These are phyloP conservation scores for Dioszegia crocea DNA, from an alignment of 768 basidiomycete genomes.

Conservation along the genomic window DNA sequence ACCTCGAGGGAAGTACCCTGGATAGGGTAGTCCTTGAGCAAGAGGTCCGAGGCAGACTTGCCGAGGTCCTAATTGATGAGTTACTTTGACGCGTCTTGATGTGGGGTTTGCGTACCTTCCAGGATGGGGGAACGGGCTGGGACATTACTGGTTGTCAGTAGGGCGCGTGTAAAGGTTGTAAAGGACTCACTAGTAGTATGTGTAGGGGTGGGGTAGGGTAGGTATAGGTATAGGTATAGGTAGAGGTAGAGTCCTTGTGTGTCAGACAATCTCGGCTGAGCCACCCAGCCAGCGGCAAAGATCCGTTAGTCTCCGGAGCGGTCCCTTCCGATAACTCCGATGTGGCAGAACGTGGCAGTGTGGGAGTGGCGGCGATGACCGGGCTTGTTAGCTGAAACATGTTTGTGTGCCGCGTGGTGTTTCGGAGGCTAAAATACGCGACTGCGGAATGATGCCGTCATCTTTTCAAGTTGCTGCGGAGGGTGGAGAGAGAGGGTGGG, in stretches of 20 bases:
- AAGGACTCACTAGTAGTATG: no score
- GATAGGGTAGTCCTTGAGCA: slow-evolving; percentile 89
- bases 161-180: background rate
- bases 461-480: no score
- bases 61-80: slow-evolving; percentile 54
- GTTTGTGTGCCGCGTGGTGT: no score
- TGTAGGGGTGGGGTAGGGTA: background rate
- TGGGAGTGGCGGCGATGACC: no score
- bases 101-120: slow-evolving; percentile 62
- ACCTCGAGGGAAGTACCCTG: slow-evolving; percentile 54
- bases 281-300: slow-evolving; percentile 4
- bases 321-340: background rate
- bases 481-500: no score
- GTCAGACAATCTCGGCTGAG: no score
- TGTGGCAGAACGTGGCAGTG: background rate
- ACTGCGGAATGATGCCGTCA: no score
- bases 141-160: slow-evolving; percentile 55
- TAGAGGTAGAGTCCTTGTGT: no score
- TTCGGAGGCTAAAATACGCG: no score
- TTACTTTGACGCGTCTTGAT: background rate
- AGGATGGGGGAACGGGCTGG: slow-evolving; percentile 93
- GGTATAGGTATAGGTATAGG: no score
- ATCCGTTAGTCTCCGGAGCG: background rate
- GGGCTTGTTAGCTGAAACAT: no score
- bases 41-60: slow-evolving; percentile 93